Conservation (phyloP, 2,329 filamentous ascomycete genomes). For the Immersiporthe knoxdaviesiana region DNA sequence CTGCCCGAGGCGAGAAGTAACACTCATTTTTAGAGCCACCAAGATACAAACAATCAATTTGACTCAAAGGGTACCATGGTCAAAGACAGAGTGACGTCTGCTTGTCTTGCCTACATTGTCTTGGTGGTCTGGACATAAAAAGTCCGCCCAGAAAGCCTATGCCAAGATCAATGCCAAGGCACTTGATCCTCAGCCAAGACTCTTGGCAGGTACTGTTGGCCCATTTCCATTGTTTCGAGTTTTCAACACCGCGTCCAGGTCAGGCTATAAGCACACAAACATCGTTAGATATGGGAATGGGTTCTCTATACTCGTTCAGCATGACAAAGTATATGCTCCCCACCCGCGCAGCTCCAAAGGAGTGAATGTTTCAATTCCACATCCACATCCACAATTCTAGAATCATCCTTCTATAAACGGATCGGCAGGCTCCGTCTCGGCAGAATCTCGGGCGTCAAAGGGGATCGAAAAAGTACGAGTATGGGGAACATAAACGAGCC, state of each 20-base stretch:
- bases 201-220: background rate
- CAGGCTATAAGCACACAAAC: background rate
- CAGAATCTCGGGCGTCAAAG: too few species aligned
- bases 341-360: too few species aligned
- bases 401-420: too few species aligned
- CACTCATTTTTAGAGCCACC: background rate
- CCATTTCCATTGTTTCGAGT: background rate
- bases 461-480: too few species aligned
- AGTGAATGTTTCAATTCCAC: too few species aligned
- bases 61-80: background rate
- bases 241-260: background rate
- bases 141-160: background rate
- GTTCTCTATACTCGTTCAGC: too few species aligned
- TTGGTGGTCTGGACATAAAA: background rate
- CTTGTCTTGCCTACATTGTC: background rate
- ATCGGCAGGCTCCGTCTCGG: too few species aligned
- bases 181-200: slow-evolving; percentile 1
- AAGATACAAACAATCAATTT: background rate
- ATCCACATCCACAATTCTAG: too few species aligned
- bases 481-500: too few species aligned
- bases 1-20: too few species aligned
- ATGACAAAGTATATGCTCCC: too few species aligned
- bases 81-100: background rate
- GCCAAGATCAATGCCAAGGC: background rate
- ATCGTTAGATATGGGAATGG: background rate